Evolutionary conservation across 2,329 filamentous ascomycete genomes (phyloP), one percentile per base, ranked within the genome.

Genomic region (Fusarium irregulare): DNA sequence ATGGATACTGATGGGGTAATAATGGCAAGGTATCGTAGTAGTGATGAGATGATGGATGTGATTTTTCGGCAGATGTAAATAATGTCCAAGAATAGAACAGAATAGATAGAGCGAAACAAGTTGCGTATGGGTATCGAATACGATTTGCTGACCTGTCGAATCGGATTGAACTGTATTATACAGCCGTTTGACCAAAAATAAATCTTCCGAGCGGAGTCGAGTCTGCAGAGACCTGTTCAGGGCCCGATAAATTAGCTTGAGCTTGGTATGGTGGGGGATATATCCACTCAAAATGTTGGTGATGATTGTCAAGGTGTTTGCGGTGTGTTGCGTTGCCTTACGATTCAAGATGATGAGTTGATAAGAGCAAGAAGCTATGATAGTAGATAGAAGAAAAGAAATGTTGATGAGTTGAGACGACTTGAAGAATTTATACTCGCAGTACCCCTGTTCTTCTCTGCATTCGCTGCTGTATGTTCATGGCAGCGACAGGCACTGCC

Each of bases 181-280:
- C 28, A 61, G 27, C 46, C 41, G 45, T 47, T 44, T 47, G 50
- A 42, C 54, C 40, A 58, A 58, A 58, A 61, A 64, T 48, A 30
- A 68, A 68, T 56, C 47, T 50, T 64, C 40, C 27, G n/a, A 54
- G 67, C 68, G 67, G 68, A 60, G 63, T 51, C 53, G 34, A 51
- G 32, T 47, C 62, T 57, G 60, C 20, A 27, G 27, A 47, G 45
- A 27, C 45, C 37, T 67, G 20, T 34, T 28, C 16, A 32, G 42
- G 65, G 34, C 61, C 66, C 53, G 48, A 64, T 70, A 56, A 70
- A 63, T 53, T 67, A 58, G 50, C 66, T 70, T 47, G 23, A 56
- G 50, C 66, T 70, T 47, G 34, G 18, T 51, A 14, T 47, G 48
- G 66, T 46, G 66, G 67, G 53, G 49, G 54, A 49, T 54, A 47